Conservation (phyloP, 2,329 filamentous ascomycete species). For the Aspergillus fijiensis region DNA sequence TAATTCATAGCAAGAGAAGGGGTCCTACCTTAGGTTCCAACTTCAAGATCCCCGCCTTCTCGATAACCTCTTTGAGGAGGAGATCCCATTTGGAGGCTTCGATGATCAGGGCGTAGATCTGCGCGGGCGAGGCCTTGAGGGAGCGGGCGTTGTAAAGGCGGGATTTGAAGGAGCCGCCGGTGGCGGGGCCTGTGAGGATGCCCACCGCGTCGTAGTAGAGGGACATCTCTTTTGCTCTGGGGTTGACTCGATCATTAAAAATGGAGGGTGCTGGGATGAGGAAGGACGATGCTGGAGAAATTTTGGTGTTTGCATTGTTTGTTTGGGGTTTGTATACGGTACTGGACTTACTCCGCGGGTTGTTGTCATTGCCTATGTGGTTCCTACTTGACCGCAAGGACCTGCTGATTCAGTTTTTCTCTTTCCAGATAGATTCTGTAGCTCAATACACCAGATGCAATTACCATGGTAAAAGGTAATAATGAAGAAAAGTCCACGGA, state of each 20-base stretch:
- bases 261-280: background rate
- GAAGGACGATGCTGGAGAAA: conserved; percentile 1
- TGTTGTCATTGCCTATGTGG: too few species aligned
- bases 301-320: conserved; percentile 29
- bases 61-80: conserved; percentile 85
- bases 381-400: too few species aligned
- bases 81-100: conserved; percentile 90
- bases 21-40: conserved; percentile 75
- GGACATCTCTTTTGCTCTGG: conserved; percentile 62
- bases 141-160: conserved; percentile 73
- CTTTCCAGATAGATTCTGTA: too few species aligned
- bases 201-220: conserved; percentile 90
- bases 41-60: conserved; percentile 71
- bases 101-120: conserved; percentile 82
- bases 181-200: conserved; percentile 64
- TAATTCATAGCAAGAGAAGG: background rate
- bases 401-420: too few species aligned
- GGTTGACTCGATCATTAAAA: too few species aligned
- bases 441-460: too few species aligned
- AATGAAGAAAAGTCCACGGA: too few species aligned
- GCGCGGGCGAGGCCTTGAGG: conserved; percentile 73
- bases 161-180: conserved; percentile 82
- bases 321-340: conserved; percentile 5
- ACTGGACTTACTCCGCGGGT: too few species aligned
- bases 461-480: too few species aligned